A percentile compares a stretch with the other conserved stretches of the same genome.
Conservation (phyloP, 2,329 filamentous ascomycete species). For the Botryotinia narcissicola region DNA sequence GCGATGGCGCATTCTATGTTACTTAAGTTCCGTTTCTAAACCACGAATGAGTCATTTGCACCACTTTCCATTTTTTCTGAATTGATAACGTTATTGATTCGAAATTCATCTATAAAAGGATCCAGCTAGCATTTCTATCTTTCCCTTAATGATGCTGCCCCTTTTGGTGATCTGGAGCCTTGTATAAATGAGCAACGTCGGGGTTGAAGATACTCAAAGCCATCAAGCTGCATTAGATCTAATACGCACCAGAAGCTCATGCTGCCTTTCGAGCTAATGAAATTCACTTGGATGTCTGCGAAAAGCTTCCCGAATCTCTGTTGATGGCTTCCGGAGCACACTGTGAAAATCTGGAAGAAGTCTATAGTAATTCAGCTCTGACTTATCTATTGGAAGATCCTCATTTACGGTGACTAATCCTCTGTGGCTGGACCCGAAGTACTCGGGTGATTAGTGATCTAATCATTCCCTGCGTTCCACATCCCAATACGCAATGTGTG, state of each 20-base stretch:
- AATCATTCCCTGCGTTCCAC: background rate
- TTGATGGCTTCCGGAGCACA: background rate
- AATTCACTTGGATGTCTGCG: background rate
- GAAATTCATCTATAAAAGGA: accelerated
- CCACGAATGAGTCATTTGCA: background rate
- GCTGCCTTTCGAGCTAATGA: background rate
- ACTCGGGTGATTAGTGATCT: background rate
- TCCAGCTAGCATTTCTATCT: background rate
- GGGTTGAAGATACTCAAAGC: background rate
- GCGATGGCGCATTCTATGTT: background rate
- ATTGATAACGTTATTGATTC: background rate
- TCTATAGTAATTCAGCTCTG: background rate
- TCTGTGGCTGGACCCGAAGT: background rate
- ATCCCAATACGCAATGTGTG: background rate
- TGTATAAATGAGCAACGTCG: background rate
- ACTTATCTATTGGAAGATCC: background rate
- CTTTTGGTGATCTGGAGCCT: background rate
- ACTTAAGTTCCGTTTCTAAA: background rate
- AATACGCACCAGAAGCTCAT: background rate
- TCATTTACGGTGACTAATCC: background rate
- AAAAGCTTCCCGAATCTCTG: background rate
- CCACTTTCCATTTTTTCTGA: background rate
- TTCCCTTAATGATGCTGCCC: background rate
- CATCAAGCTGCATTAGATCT: background rate
- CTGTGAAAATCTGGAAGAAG: background rate